Evolutionary conservation across 306 rosid genomes (phyloP), one percentile per base, ranked within the genome.

Genomic region (Corylus avellana): DNA sequence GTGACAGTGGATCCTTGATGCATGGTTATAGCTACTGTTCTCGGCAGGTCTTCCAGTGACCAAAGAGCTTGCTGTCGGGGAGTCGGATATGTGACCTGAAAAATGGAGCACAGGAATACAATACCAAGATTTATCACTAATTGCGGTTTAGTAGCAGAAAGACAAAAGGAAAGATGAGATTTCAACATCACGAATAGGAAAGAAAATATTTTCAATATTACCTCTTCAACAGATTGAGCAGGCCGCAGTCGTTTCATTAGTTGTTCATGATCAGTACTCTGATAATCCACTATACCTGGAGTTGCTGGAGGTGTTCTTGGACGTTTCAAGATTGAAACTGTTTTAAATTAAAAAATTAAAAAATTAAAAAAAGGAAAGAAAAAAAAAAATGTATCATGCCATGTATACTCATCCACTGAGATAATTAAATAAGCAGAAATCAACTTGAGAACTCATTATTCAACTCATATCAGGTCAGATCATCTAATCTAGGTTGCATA

Each of bases 1-100:
- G 93, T 85, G 75, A 94, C 91, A 58, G 84, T 67, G 74, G 94
- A 90, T 35, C 98, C 98, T 85, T 92, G 97, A 81, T 80, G 96
- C 87, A 88, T 70, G 71, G 89, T 83, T 84, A 83, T 74, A 53
- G 96, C 92, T 71, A 94, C 94, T 10, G 90, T 81, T 90, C 90
- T 87, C 5, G 98, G 98, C 71, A 94, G 88, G 79, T 92, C 97
- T 73, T 94, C 96, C 57, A 14, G 75, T 18, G 94, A 90, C 91
- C 91, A 92, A 75, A 94, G 84, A 83, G 88, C 82, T 87, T 84
- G 89, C 78, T 72, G 96, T 58, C 92, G 88, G 64, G 91, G 80
- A 7, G 78, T 74, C 14, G 93, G 92, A 83, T 86, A 89, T 37
- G 95, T 88, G 74, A 87, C 92, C 98, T 94, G 77, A 81, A 78